Percentiles rank a stretch among this genome's conserved stretches.
Evolutionary conservation across 2,329 filamentous ascomycete species (phyloP).

Genomic region (Colletotrichum agaves): DNA sequence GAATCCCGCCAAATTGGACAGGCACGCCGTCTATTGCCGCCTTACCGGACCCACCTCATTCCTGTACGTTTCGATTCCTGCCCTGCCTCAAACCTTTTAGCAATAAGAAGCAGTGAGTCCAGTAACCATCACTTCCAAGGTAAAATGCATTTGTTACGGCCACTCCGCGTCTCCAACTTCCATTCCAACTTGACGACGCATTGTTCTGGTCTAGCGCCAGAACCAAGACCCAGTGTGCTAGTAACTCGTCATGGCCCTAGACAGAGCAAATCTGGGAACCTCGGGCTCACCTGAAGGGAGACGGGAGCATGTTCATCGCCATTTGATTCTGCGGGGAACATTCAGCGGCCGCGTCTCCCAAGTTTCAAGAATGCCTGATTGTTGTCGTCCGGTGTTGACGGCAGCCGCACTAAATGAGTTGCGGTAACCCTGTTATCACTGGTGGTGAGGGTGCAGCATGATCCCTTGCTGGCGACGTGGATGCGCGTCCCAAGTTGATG

Average conservation of each 20-base stretch:
- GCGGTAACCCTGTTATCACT: background rate
- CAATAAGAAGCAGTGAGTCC: too few relatives aligned
- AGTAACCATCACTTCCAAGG: background rate
- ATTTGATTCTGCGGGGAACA: background rate
- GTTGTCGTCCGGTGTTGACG: background rate
- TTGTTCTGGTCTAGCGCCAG: background rate
- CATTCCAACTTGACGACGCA: background rate
- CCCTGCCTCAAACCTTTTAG: background rate
- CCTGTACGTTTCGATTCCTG: background rate
- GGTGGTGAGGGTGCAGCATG: conserved; percentile 20
- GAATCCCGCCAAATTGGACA: too few relatives aligned
- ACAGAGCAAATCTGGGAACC: conserved; percentile 1
- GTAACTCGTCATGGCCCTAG: background rate
- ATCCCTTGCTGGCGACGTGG: background rate
- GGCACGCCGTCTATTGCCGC: background rate
- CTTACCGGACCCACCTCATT: background rate
- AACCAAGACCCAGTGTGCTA: conserved; percentile 19
- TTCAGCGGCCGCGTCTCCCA: background rate
- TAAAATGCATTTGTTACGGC: background rate
- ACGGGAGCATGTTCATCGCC: background rate
- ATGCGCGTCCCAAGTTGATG: conserved; percentile 2
- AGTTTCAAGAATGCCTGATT: conserved; percentile 27
- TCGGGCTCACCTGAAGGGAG: background rate
- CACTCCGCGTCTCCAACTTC: background rate
- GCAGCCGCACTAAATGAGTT: conserved; percentile 13